phyloP scores from a whole-genome alignment of 2,329 filamentous ascomycete genomes.

The Torrubiella hemipterigena region DNA sequence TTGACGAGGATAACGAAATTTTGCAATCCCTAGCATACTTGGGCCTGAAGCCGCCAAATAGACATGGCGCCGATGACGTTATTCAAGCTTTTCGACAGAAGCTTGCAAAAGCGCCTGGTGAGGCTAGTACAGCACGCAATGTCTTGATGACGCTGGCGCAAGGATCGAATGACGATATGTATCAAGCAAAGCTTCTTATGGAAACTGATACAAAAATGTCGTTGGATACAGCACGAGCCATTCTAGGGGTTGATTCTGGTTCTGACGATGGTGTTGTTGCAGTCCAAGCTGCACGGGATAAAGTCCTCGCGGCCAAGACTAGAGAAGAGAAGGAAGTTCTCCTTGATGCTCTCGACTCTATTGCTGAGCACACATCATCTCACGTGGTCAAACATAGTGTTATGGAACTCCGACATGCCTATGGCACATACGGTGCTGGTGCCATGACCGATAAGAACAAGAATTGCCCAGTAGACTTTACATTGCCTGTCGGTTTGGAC shows the following conservation, averaged over 20 bases:
- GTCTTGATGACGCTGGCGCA: slow-evolving; percentile 23
- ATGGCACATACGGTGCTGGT: slow-evolving; percentile 7
- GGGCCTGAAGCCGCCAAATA: slow-evolving; percentile 21
- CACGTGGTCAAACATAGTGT: slow-evolving; percentile 15
- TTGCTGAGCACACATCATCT: slow-evolving; percentile 19
- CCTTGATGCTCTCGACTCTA: slow-evolving; percentile 21
- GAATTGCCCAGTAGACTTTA: slow-evolving; percentile 18
- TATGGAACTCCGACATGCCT: slow-evolving; percentile 13
- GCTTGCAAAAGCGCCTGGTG: slow-evolving; percentile 17
- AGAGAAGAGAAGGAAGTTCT: slow-evolving; percentile 18
- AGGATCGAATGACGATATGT: slow-evolving; percentile 20
- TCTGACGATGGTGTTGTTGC: slow-evolving; percentile 10
- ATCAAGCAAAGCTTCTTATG: slow-evolving; percentile 19
- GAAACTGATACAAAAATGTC: slow-evolving; percentile 24
- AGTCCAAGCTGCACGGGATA: slow-evolving; percentile 2
- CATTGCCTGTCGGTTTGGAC: slow-evolving; percentile 71
- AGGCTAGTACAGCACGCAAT: slow-evolving; percentile 17
- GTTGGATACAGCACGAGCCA: slow-evolving; percentile 17
- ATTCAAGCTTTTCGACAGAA: slow-evolving; percentile 22
- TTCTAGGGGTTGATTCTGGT: slow-evolving; percentile 16
- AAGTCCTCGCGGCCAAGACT: slow-evolving; percentile 8
- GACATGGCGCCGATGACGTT: slow-evolving; percentile 20
- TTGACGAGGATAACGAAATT: slow-evolving; percentile 18
- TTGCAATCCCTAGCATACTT: slow-evolving; percentile 21
- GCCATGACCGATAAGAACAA: slow-evolving; percentile 5